phyloP scores from a whole-genome alignment of 169 alveolate genomes.

The Plasmodium fragile region DNA sequence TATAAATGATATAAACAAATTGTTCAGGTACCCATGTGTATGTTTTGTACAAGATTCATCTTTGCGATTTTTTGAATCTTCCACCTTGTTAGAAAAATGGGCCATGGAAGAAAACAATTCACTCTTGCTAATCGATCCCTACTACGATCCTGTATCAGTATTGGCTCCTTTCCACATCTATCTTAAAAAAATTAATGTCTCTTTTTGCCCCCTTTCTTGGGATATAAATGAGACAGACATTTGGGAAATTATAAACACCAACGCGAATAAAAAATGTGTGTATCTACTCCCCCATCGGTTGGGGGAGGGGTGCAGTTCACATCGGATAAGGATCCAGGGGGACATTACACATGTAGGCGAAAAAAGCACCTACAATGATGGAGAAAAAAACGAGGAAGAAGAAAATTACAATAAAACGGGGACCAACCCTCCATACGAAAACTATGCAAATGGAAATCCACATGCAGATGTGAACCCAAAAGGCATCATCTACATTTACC shows the following conservation, averaged over 20 bases:
- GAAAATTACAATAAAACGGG: slow-evolving; percentile 2
- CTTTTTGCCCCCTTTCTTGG: slow-evolving; percentile 60
- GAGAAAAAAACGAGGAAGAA: neutral
- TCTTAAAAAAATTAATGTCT: slow-evolving; percentile 26
- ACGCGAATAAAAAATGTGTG: slow-evolving; percentile 23
- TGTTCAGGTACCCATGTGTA: slow-evolving; percentile 74
- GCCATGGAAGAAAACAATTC: slow-evolving; percentile 47
- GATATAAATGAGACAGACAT: slow-evolving; percentile 36
- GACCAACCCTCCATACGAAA: neutral
- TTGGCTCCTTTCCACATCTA: slow-evolving; percentile 40
- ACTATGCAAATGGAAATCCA: neutral
- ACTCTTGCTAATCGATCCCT: slow-evolving; percentile 38
- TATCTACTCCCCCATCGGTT: slow-evolving; percentile 21
- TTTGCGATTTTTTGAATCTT: slow-evolving; percentile 61
- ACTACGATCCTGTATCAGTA: slow-evolving; percentile 46
- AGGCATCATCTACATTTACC: slow-evolving; percentile 18
- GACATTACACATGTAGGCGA: neutral
- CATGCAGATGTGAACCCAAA: neutral
- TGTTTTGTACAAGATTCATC: slow-evolving; percentile 71
- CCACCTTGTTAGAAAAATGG: slow-evolving; percentile 62
- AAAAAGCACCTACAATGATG: neutral
- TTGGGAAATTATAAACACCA: slow-evolving; percentile 24
- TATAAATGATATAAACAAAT: slow-evolving; percentile 31
- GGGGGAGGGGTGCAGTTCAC: neutral
- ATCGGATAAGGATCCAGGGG: neutral